phyloP scores from a whole-genome alignment of 148 eudicot genomes.

The Cornus florida region DNA sequence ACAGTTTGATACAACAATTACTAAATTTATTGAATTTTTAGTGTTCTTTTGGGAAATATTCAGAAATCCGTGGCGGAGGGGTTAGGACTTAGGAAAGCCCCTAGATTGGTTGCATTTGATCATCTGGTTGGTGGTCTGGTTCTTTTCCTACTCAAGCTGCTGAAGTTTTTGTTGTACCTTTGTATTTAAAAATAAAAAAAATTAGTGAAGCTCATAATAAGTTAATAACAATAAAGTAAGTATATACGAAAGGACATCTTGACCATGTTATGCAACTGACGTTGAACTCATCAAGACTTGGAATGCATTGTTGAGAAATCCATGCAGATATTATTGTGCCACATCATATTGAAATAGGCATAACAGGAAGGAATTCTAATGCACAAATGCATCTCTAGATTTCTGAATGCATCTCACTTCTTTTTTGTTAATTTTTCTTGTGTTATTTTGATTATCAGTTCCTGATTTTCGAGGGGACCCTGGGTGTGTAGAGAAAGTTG shows the following conservation, averaged over 20 bases:
- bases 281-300: neutral
- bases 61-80: neutral
- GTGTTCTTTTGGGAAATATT: neutral
- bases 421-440: neutral
- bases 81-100: neutral
- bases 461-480: conserved; percentile 93
- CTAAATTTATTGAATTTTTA: neutral
- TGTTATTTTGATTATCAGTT: conserved; percentile 43
- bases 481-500: conserved; percentile 82
- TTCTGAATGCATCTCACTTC: neutral
- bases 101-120: neutral
- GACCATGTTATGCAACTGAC: neutral
- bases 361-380: neutral
- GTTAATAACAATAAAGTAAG: neutral
- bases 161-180: neutral
- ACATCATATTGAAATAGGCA: neutral
- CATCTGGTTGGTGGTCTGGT: neutral
- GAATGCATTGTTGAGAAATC: neutral
- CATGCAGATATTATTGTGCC: neutral
- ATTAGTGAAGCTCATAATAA: neutral
- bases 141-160: neutral
- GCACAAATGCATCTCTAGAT: neutral
- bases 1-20: neutral
- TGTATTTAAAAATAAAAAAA: too few relatives aligned
- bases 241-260: neutral